phyloP scores from a whole-genome alignment of 2,329 filamentous ascomycete species.

The Passalora sequoiae region DNA sequence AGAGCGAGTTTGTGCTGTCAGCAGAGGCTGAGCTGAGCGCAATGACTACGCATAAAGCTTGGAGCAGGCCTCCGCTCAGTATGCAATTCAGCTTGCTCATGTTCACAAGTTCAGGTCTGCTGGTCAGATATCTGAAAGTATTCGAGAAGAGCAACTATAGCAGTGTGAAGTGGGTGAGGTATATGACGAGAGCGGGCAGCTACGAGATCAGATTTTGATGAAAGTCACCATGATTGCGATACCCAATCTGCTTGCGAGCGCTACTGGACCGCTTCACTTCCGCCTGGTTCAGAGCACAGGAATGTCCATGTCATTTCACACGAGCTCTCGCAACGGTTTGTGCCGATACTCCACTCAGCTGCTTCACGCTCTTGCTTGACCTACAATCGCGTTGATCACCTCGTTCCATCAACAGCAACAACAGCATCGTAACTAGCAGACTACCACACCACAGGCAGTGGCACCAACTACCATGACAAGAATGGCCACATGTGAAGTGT shows the following conservation, averaged over 20 bases:
- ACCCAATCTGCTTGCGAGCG: background rate
- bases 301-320: too few relatives aligned
- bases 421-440: too few relatives aligned
- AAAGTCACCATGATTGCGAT: background rate
- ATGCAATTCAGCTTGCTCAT: constrained; percentile 91
- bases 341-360: too few relatives aligned
- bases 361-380: too few relatives aligned
- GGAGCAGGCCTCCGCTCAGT: constrained; percentile 88
- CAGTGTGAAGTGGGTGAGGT: constrained; percentile 97
- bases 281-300: too few relatives aligned
- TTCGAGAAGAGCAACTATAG: constrained; percentile 99
- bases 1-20: constrained; percentile 90
- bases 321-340: too few relatives aligned
- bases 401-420: too few relatives aligned
- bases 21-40: constrained; percentile 89
- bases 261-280: too few relatives aligned
- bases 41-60: constrained; percentile 97
- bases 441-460: too few relatives aligned
- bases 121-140: constrained; percentile 94
- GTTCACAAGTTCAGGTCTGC: constrained; percentile 90
- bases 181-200: constrained; percentile 96
- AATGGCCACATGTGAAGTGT: background rate
- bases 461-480: background rate
- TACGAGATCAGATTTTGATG: constrained; percentile 67
- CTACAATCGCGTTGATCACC: too few relatives aligned